Evolutionary conservation across 805 yeast species (phyloP), one percentile per base, ranked within the genome.

Genomic region (Metschnikowia cerradonensis): DNA sequence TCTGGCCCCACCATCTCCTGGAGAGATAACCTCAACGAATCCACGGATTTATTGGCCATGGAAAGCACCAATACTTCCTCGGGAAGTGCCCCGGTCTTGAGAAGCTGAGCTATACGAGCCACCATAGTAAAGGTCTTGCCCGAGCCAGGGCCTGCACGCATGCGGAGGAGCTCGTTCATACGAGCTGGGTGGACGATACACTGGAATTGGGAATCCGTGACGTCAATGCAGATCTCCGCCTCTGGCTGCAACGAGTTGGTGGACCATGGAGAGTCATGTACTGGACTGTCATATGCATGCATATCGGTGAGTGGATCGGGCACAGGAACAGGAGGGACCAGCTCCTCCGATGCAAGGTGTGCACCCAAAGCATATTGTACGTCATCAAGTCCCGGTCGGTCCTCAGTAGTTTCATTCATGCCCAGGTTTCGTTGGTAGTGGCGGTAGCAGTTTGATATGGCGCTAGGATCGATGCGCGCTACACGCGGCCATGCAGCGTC

Each of bases 81-180:
- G 0, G 90, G 88, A 2, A 62, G 51, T 0, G 80, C 58, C 2
- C 60, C 61, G 11, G 67, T 51, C 1, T 62, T 53, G 4, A 85
- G 59, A 54, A 83, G 54, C 51, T 76, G 70, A 2, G 78, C 78
- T 0, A 86, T 71, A 52, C 87, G 71, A 31, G 75, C 70, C 4
- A 81, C 76, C 31, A 86, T 57, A 0, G 90, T 84, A 33, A 71
- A 68, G 0, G 90, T 84, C 59, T 86, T 86, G 2, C 92, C 91
- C 7, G 87, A 78, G 3, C 91, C 90, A 0, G 91, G 90, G 0
- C 90, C 90, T 0, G 90, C 87, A 7, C 74, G 68, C 1, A 86
- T 71, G 35, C 79, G 72, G 5, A 86, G 63, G 0, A 83, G 66
- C 6, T 72, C 65, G 15, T 68, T 62, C 6, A 71, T 68, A 4